These are phyloP conservation scores for Hypocrella siamensis DNA, from an alignment of 2,329 filamentous ascomycete species.

Conservation along the genomic window DNA sequence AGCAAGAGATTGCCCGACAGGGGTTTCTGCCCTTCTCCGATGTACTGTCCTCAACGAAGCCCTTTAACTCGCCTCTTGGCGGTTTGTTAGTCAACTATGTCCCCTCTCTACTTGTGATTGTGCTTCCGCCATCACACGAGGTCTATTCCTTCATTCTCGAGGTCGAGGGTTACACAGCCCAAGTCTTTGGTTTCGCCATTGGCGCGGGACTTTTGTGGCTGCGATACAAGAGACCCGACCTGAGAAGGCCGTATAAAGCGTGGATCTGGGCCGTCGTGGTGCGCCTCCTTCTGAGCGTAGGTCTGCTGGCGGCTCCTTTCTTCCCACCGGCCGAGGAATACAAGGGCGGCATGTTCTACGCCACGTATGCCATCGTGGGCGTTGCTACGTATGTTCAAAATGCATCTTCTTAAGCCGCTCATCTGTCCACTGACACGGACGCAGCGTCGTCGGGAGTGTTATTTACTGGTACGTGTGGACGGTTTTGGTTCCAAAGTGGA, in stretches of 20 bases:
- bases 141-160: conserved; percentile 62
- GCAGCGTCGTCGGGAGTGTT: conserved; percentile 39
- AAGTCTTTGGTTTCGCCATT: conserved; percentile 42
- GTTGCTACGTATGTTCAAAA: conserved; percentile 30
- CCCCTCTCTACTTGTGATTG: conserved; percentile 51
- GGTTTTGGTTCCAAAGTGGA: conserved; percentile 39
- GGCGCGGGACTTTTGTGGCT: conserved; percentile 44
- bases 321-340: conserved; percentile 37
- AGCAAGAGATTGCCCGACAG: conserved; percentile 58
- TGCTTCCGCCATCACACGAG: conserved; percentile 45
- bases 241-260: conserved; percentile 48
- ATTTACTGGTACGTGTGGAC: conserved; percentile 58
- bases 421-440: background rate
- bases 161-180: conserved; percentile 51
- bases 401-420: background rate
- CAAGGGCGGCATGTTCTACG: conserved; percentile 31
- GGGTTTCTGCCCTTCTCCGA: conserved; percentile 52
- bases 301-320: conserved; percentile 44
- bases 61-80: conserved; percentile 51
- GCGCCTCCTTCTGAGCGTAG: conserved; percentile 34
- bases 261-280: conserved; percentile 45
- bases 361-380: conserved; percentile 37
- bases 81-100: conserved; percentile 55
- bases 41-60: conserved; percentile 45
- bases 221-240: conserved; percentile 40